phyloP scores from a whole-genome alignment of 2,329 filamentous ascomycete genomes.

The Fusarium algeriense region DNA sequence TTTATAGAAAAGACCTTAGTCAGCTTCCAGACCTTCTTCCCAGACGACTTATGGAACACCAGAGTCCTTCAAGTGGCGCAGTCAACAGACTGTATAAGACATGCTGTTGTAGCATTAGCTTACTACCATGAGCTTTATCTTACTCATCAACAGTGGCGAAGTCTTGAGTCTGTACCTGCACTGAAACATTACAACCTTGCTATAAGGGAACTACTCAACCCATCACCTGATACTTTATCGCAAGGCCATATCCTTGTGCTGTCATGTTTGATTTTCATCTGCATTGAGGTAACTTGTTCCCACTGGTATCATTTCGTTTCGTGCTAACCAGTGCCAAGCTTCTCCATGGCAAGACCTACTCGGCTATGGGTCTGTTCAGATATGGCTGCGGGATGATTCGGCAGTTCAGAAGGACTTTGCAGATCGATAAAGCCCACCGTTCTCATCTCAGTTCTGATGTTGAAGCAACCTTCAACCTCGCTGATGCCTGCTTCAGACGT shows the following conservation, averaged over 20 bases:
- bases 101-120: constrained; percentile 16
- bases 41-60: constrained; percentile 22
- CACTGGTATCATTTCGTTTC: rapidly evolving
- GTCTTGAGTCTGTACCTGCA: not conserved
- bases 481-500: constrained; percentile 13
- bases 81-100: constrained; percentile 5
- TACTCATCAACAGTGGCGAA: not conserved
- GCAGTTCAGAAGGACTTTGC: not conserved
- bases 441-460: not conserved
- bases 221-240: not conserved
- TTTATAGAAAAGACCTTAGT: constrained; percentile 28
- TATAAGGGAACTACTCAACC: constrained; percentile 3
- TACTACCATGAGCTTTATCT: constrained; percentile 26
- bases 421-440: rapidly evolving
- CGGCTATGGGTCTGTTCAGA: constrained; percentile 24
- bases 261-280: constrained; percentile 33
- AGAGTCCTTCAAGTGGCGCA: constrained; percentile 21
- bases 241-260: constrained; percentile 15
- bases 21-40: constrained; percentile 31
- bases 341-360: constrained; percentile 30
- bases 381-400: constrained; percentile 32
- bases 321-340: not conserved
- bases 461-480: not conserved
- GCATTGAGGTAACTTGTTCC: constrained; percentile 6
- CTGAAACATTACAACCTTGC: constrained; percentile 30